Conservation (phyloP, 2,329 filamentous ascomycete species). For the Colletotrichum godetiae region DNA sequence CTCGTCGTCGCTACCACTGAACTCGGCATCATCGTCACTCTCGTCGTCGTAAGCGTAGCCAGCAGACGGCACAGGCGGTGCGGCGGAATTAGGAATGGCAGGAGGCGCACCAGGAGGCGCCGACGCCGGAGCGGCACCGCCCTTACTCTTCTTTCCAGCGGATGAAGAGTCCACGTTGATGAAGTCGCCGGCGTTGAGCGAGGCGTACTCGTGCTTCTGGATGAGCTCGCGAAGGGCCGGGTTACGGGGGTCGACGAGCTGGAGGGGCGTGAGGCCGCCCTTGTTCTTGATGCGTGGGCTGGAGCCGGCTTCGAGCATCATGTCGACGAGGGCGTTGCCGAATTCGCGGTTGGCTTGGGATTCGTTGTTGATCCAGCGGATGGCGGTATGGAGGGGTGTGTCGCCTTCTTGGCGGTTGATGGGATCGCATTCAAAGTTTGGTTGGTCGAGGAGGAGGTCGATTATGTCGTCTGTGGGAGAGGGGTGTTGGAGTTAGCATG, state of each 20-base stretch:
- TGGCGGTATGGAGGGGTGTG: constrained; percentile 82
- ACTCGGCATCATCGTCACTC: constrained; percentile 68
- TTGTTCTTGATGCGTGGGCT: constrained; percentile 73
- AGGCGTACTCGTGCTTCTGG: constrained; percentile 76
- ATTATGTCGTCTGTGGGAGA: constrained; percentile 76
- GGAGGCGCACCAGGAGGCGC: constrained; percentile 23
- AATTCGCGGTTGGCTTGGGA: constrained; percentile 71
- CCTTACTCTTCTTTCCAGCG: constrained; percentile 1
- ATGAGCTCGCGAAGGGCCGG: constrained; percentile 70
- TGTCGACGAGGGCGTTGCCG: constrained; percentile 76
- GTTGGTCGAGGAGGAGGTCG: constrained; percentile 84
- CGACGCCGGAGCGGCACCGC: background rate
- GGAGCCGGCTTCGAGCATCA: constrained; percentile 84
- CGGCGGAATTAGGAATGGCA: constrained; percentile 24
- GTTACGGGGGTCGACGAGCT: constrained; percentile 81
- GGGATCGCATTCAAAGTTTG: constrained; percentile 87
- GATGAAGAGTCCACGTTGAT: constrained; percentile 50
- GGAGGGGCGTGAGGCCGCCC: constrained; percentile 75
- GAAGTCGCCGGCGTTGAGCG: constrained; percentile 69
- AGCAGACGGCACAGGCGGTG: constrained; percentile 35
- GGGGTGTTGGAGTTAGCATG: background rate
- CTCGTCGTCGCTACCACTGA: constrained; percentile 73
- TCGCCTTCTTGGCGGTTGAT: constrained; percentile 77
- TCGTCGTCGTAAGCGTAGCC: constrained; percentile 36
- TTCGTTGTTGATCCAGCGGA: constrained; percentile 80